phyloP scores from a whole-genome alignment of 805 yeast species.

The Metschnikowia drakensbergensis region DNA sequence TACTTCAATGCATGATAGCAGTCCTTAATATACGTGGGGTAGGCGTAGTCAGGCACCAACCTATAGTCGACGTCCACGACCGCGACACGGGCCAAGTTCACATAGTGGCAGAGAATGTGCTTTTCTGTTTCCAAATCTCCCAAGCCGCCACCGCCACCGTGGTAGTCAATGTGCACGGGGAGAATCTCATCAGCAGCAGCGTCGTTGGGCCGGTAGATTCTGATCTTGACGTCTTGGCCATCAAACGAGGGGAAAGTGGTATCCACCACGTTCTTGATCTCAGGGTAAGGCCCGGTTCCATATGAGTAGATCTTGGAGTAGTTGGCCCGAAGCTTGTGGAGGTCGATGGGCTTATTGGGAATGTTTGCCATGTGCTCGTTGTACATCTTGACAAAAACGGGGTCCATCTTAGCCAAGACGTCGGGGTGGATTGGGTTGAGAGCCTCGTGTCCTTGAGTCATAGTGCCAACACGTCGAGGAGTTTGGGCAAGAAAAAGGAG shows the following conservation, averaged over 20 bases:
- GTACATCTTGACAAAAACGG: slow-evolving; percentile 20
- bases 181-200: slow-evolving; percentile 13
- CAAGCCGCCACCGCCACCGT: slow-evolving; percentile 35
- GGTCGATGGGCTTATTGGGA: slow-evolving; percentile 18
- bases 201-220: slow-evolving; percentile 27
- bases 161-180: slow-evolving; percentile 30
- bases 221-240: slow-evolving; percentile 19
- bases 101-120: slow-evolving; percentile 25
- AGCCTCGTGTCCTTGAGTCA: slow-evolving; percentile 5
- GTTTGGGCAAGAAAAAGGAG: too few species aligned
- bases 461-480: background rate
- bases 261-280: slow-evolving; percentile 12
- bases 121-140: slow-evolving; percentile 29
- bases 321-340: slow-evolving; percentile 20
- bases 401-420: slow-evolving; percentile 19
- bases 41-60: slow-evolving; percentile 26
- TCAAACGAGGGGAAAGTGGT: slow-evolving; percentile 16
- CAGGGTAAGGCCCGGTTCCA: slow-evolving; percentile 24
- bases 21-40: slow-evolving; percentile 26
- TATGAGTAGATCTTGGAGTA: slow-evolving; percentile 22
- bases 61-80: slow-evolving; percentile 31
- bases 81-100: slow-evolving; percentile 19
- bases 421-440: slow-evolving; percentile 7
- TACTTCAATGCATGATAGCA: slow-evolving; percentile 26
- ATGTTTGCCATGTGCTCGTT: slow-evolving; percentile 22